Conservation (phyloP, 257 asterid genomes). For the Gentiana dahurica region DNA sequence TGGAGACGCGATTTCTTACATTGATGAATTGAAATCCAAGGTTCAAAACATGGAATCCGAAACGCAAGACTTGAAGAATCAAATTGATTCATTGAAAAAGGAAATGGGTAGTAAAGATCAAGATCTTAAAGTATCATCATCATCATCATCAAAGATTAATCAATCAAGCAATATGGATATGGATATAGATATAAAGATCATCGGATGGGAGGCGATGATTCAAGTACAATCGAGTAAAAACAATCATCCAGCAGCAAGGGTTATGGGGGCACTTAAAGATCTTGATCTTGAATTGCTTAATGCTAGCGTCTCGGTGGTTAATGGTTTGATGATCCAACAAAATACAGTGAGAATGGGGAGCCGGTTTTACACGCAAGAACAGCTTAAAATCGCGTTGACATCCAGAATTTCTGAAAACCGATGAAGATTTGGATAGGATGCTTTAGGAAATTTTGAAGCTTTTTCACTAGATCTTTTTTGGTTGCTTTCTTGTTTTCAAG, state of each 20-base stretch:
- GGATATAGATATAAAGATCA: too few species aligned
- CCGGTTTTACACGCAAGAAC: constrained; percentile 8
- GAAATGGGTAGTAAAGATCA: constrained; percentile 14
- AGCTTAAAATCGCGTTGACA: too few species aligned
- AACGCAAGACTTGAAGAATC: too few species aligned
- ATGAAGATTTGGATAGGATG: constrained; percentile 2
- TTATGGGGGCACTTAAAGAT: constrained; percentile 51
- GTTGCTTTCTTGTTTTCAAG: too few species aligned
- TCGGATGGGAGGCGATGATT: constrained; percentile 14
- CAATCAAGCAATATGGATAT: too few species aligned
- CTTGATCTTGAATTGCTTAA: constrained; percentile 47
- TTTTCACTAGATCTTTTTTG: too few species aligned
- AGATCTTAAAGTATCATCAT: not conserved
- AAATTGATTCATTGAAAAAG: too few species aligned
- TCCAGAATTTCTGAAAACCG: too few species aligned
- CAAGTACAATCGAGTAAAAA: constrained; percentile 13
- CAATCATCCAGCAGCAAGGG: constrained; percentile 59
- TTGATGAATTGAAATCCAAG: constrained; percentile 38
- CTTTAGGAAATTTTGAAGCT: too few species aligned
- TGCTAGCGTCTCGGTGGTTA: constrained; percentile 53
- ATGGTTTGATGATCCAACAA: constrained; percentile 19
- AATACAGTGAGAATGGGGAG: constrained; percentile 47
- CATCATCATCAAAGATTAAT: not conserved
- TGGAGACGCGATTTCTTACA: too few species aligned
- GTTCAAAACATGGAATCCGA: too few species aligned